Evolutionary conservation across 768 basidiomycete species (phyloP), one percentile per base, ranked within the genome.

Genomic region (Boletus rex-veris): DNA sequence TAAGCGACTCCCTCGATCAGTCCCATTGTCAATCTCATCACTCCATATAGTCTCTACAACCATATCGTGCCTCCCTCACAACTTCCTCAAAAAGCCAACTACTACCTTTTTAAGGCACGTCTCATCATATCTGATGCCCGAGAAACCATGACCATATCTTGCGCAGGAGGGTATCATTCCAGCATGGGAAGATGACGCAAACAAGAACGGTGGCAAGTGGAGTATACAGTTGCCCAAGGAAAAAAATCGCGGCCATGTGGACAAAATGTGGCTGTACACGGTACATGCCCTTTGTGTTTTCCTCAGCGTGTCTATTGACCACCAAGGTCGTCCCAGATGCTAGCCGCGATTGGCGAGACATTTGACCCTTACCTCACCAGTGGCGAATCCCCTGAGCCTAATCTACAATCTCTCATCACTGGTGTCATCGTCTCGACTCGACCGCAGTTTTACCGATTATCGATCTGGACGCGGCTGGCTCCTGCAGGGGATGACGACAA

Each of bases 171-270:
- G 88, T 26, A 97, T 98, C 59, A 96, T 96, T 59, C 94, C 94
- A 7, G 95, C 95, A 48, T 97, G 94, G 94, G 95, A 97, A 67
- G 95, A 97, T 62, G 87, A 92, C 44, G 93, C 93, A 18, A 99
- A 99, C 75, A 94, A 94, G 71, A 79, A 89, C 59, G 97, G 97
- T 48, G 97, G 97, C 45, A 99, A 99, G 76, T 99, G 97, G 97
- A 90, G 89, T 66, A 93, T 98, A 57, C 97, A 99, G 71, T 75
- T 99, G 21, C 97, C 97, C 21, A 88, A 89, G 72, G 96, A 98
- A 64, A 98, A 98, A 77, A 96, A 91, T 69, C 80, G 89, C 45
- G 64, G 57, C 28, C 74, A 82, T 47, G 87, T 99, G 46, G 96
- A 99, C 71, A 88, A 85, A 70, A 93, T 95, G 89, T 99, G 97